Evolutionary conservation across 768 basidiomycete species (phyloP), one percentile per base, ranked within the genome.

Genomic region (Termitomyces sp.): DNA sequence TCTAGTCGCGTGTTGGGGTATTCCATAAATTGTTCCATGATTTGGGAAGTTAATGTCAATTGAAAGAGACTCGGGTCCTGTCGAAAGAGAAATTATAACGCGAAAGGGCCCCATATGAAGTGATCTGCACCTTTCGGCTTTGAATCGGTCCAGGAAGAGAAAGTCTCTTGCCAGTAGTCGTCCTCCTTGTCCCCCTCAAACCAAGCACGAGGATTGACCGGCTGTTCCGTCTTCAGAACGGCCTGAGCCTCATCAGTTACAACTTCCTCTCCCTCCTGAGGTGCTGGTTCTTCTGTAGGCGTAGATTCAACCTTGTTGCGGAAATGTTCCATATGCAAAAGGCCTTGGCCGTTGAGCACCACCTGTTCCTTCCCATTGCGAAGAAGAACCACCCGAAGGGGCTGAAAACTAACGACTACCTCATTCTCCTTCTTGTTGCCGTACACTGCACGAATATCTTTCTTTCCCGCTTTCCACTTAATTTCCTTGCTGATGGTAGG

Each of bases 261-360:
- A 12, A 72, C 71, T 14, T 73, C 73, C 27, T 80, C 72, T 11
- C 76, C 78, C 55, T 80, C 81, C 43, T 72, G 70, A 11, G 75
- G 64, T 10, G 61, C 66, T n/a, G 75, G 58, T 70, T 79, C 76
- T 50, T 77, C 72, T 8, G 74, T 75, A 34, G 68, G 65, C 42
- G 76, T 77, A 59, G 76, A 72, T 9, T 66, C 72, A 10, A 72
- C 68, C 66, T 88, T 85, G 21, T 77, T 78, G 63, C 91, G 89
- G 79, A 95, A 98, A 71, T 98, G 97, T 67, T 99, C 97, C 96
- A 99, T 95, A 63, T 98, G 95, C 60, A 99, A 76, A 30, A 99
- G 78, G 1, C 91, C 91, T 40, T 85, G 80, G 2, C 91, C 93
- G 64, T 99, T 99, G 35, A 99, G 71, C 9, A 94, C 86, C 48